Evolutionary conservation across 495 filamentous ascomycete genomes (phyloP), one percentile per base, ranked within the genome.

Genomic region (Tuber aestivum): DNA sequence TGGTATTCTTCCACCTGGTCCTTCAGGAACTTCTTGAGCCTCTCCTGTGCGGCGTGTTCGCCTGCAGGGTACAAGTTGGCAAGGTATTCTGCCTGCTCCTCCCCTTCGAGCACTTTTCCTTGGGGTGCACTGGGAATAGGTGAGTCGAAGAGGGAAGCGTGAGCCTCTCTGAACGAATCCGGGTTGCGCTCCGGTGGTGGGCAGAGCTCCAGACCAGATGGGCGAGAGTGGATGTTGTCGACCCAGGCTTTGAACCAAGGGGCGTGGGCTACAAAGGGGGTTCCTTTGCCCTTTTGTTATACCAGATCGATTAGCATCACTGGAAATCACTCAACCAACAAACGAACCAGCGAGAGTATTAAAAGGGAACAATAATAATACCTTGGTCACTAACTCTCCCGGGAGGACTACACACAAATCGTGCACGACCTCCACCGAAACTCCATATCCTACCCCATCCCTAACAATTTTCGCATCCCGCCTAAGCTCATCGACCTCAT

Each of bases 331-430:
- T 65, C 56, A 65, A 65, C 27, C 56, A 18, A 18, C 56, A 3
- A 18, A 18, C 27, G 1, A 6, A 45, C 42, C 1, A 0, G 6
- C 16, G 56, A 35, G 56, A 27, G 21, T n/a, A n/a, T n/a, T n/a
- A 27, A 27, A 61, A 61, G 14, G 21, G 10, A 3, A 27, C 10
- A 20, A 70, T 18, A 77, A 20, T 40, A 40, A 56, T 73, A 80
- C 81, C 77, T 82, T 80, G 20, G 77, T 81, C 10, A 79, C 80
- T 35, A 97, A 82, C 70, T 85, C 83, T 0, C 92, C 93, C 0
- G 94, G 94, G 3, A 88, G 86, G 7, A 97, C 93, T 21, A 96
- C 89, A 74, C 93, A 95, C 10, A 92, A 92, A 84, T 97, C 94
- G 76, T 93, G 92, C 1, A 90, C 86, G 0, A 89, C 86, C 4